These are phyloP conservation scores for Hysterangium stoloniferum DNA, from an alignment of 768 basidiomycete species.

Conservation along the genomic window DNA sequence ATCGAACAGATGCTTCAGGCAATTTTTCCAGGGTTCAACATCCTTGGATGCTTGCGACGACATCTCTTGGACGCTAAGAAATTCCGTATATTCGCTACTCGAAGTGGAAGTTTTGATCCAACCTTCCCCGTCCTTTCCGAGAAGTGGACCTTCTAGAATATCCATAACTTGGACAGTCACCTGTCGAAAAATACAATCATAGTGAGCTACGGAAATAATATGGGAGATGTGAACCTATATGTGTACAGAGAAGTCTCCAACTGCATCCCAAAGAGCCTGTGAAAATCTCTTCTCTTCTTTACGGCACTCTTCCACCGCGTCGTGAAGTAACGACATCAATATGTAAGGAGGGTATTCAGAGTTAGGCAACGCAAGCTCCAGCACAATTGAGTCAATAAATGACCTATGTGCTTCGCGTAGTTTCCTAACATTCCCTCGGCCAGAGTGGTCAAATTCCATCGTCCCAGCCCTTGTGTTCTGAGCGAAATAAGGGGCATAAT, in stretches of 20 bases:
- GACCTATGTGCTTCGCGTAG: conserved; percentile 50
- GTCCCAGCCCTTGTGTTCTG: conserved; percentile 57
- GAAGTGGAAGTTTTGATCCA: conserved; percentile 34
- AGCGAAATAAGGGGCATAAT: conserved; percentile 40
- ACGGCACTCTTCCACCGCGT: conserved; percentile 67
- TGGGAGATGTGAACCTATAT: neutral
- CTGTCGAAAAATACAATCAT: conserved; percentile 29
- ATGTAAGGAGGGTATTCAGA: conserved; percentile 60
- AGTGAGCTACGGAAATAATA: neutral
- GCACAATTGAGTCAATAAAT: conserved; percentile 76
- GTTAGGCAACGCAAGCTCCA: conserved; percentile 72
- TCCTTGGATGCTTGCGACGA: conserved; percentile 20
- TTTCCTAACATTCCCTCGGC: conserved; percentile 32
- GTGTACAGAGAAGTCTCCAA: conserved; percentile 72
- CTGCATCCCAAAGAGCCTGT: conserved; percentile 71
- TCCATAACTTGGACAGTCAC: conserved; percentile 58
- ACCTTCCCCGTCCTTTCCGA: conserved; percentile 44
- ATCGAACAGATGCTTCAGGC: conserved; percentile 61
- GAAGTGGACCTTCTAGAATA: conserved; percentile 53
- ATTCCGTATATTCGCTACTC: conserved; percentile 6
- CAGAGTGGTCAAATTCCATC: conserved; percentile 57
- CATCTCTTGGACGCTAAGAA: conserved; percentile 3
- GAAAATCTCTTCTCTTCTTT: conserved; percentile 70
- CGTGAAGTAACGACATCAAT: conserved; percentile 58
- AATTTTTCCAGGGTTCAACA: conserved; percentile 29